Evolutionary conservation across 1,139 yeast genomes (phyloP).

Genomic region (Candida sp.): DNA sequence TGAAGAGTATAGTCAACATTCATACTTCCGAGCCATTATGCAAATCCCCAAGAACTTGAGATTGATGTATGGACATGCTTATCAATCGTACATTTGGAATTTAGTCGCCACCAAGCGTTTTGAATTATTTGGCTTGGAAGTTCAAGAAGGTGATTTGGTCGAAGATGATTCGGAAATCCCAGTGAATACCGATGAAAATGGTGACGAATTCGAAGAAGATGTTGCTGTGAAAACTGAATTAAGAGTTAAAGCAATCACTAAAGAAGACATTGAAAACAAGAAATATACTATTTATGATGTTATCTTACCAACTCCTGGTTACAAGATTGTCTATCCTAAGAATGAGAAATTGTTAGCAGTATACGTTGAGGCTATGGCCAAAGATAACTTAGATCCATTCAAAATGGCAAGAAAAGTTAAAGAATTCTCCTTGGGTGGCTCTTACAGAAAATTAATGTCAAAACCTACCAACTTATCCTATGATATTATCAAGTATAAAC

Average conservation of each 20-base stretch:
- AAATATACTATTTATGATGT: constrained; percentile 74
- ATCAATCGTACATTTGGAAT: constrained; percentile 96
- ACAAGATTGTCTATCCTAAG: constrained; percentile 78
- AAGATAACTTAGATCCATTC: constrained; percentile 80
- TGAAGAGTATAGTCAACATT: constrained; percentile 43
- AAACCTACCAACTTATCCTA: constrained; percentile 67
- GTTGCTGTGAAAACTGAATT: constrained; percentile 49
- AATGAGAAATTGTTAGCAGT: constrained; percentile 58
- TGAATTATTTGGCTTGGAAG: constrained; percentile 62
- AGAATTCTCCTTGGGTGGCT: constrained; percentile 90
- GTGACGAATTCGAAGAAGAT: constrained; percentile 61
- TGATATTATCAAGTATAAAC: constrained; percentile 57
- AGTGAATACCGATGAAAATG: constrained; percentile 26
- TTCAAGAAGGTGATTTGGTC: constrained; percentile 84
- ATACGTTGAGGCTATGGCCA: constrained; percentile 71
- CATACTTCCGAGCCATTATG: constrained; percentile 79
- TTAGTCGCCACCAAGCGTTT: constrained; percentile 77
- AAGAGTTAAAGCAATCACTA: constrained; percentile 69
- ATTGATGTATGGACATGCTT: constrained; percentile 96
- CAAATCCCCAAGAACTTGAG: constrained; percentile 89
- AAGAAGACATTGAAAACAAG: constrained; percentile 62
- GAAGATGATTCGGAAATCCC: constrained; percentile 28
- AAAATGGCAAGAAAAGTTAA: constrained; percentile 80
- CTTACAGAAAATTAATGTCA: constrained; percentile 75
- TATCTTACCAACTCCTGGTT: constrained; percentile 94